Percentiles rank a stretch among this genome's conserved stretches.
These are phyloP conservation scores for Trichoderma afroharzianum DNA, from an alignment of 2,329 filamentous ascomycete species.

Conservation along the genomic window DNA sequence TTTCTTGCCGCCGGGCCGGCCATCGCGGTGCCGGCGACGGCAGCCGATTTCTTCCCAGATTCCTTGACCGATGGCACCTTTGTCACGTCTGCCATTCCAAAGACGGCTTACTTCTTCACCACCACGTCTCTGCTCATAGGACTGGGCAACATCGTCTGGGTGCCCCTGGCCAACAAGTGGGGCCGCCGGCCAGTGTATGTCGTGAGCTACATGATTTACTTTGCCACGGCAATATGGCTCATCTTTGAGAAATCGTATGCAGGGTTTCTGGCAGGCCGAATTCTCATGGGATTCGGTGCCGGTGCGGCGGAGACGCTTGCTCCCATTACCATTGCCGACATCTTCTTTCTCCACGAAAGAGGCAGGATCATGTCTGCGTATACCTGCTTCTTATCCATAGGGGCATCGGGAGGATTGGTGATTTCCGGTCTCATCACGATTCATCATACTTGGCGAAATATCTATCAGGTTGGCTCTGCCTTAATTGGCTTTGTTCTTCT, in stretches of 20 bases:
- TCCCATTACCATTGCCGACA: slow-evolving; percentile 50
- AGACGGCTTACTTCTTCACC: slow-evolving; percentile 52
- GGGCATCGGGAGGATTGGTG: slow-evolving; percentile 42
- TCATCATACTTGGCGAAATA: slow-evolving; percentile 45
- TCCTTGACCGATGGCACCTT: slow-evolving; percentile 28
- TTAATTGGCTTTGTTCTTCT: slow-evolving; percentile 47
- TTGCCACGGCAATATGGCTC: slow-evolving; percentile 40
- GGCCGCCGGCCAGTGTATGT: slow-evolving; percentile 43
- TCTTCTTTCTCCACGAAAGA: slow-evolving; percentile 56
- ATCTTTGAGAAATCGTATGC: slow-evolving; percentile 40
- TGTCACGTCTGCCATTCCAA: slow-evolving; percentile 35
- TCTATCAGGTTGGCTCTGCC: slow-evolving; percentile 50
- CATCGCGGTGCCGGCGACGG: slow-evolving; percentile 47
- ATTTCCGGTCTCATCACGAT: slow-evolving; percentile 49
- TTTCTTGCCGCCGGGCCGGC: slow-evolving; percentile 54
- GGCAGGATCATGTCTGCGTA: slow-evolving; percentile 49
- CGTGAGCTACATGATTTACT: slow-evolving; percentile 42
- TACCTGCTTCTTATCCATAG: slow-evolving; percentile 39
- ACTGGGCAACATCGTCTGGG: slow-evolving; percentile 44
- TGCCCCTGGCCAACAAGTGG: slow-evolving; percentile 44
- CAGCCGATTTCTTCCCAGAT: slow-evolving; percentile 44
- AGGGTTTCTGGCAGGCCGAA: slow-evolving; percentile 44
- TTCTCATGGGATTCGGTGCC: slow-evolving; percentile 50
- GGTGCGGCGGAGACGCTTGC: slow-evolving; percentile 51
- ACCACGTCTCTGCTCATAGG: slow-evolving; percentile 48